A percentile compares a stretch with the other conserved stretches of the same genome.
phyloP scores from a whole-genome alignment of 1,284 basidiomycete species.

The Trametes polyzona region DNA sequence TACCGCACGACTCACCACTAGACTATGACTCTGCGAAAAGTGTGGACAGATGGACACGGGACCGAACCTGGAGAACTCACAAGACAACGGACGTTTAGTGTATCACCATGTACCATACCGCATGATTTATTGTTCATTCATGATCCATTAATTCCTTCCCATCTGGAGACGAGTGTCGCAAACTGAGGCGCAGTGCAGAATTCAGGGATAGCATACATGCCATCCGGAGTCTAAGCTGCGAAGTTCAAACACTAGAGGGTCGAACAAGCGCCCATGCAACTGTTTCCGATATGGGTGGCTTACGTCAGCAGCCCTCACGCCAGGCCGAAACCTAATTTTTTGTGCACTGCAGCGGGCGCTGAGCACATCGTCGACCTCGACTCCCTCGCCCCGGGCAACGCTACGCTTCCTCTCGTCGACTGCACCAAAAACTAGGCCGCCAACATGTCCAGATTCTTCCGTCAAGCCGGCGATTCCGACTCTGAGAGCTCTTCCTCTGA shows the following conservation, averaged over 20 bases:
- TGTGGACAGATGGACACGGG: neutral
- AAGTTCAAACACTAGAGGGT: no score
- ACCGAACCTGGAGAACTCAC: neutral
- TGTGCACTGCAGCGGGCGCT: slow-evolving; percentile 7
- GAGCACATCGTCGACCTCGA: slow-evolving; percentile 17
- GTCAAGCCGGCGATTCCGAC: slow-evolving; percentile 81
- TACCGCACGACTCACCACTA: slow-evolving; percentile 21
- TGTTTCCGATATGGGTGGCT: neutral
- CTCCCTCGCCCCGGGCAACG: slow-evolving; percentile 9
- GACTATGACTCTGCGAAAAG: neutral
- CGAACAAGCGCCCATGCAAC: neutral
- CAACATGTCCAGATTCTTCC: slow-evolving; percentile 87
- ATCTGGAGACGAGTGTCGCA: no score
- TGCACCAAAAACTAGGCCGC: slow-evolving; percentile 3
- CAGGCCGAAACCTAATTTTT: slow-evolving; percentile 27
- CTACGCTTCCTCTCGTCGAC: neutral
- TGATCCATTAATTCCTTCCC: neutral
- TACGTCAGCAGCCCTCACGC: slow-evolving; percentile 10
- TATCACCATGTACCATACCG: slow-evolving; percentile 9
- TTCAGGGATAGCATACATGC: no score
- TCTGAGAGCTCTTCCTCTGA: slow-evolving; percentile 73
- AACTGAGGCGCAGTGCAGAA: no score
- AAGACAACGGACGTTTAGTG: slow-evolving; percentile 3
- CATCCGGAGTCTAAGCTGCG: no score
- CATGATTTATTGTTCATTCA: slow-evolving; percentile 6